Conservation (phyloP, 306 rosid species). For the Gynostemma pentaphyllum region DNA sequence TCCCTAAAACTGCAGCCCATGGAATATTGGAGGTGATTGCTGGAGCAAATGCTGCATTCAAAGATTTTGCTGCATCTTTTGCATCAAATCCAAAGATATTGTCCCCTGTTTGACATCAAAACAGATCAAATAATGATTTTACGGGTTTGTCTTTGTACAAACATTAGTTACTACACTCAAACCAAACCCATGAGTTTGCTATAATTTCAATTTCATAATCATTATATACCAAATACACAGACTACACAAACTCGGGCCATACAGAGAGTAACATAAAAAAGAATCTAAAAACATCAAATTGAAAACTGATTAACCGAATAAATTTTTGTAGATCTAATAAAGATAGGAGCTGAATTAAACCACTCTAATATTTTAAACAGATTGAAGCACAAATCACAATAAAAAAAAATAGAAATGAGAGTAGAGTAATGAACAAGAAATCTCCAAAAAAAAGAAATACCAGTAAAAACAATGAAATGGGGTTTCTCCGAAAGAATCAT, state of each 20-base stretch:
- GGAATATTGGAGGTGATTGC: conserved; percentile 78
- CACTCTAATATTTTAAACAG: not conserved
- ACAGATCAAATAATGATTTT: not conserved
- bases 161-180: no score
- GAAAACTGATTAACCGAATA: not conserved
- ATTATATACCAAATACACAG: no score
- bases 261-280: no score
- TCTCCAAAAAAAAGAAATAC: conserved; percentile 17
- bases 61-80: conserved; percentile 54
- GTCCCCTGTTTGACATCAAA: conserved; percentile 41
- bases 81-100: conserved; percentile 59
- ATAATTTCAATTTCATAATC: no score
- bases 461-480: conserved; percentile 79
- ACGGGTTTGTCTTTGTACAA: no score
- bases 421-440: not conserved
- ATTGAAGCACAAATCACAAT: no score
- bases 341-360: no score
- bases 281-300: not conserved
- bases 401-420: no score
- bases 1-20: conserved; percentile 88
- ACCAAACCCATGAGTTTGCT: no score
- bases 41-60: conserved; percentile 77
- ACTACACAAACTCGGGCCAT: no score
- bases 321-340: not conserved
- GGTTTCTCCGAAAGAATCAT: conserved; percentile 95